Base-by-base conservation (phyloP, 345 rosid genomes). In the Aquilaria malaccensis region DNA sequence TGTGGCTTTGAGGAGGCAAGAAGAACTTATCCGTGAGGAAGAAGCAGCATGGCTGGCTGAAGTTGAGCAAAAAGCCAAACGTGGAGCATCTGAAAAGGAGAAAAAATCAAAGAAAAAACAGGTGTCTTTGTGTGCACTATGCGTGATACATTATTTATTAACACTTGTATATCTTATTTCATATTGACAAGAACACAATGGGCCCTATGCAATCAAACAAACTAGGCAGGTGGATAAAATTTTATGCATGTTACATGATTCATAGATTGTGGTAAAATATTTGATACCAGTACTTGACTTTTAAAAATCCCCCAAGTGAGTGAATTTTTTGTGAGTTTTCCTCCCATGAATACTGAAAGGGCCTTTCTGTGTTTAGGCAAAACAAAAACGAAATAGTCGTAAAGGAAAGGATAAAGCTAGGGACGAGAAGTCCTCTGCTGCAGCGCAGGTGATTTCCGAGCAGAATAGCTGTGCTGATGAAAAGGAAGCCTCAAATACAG, bases 21-120 rank as follows among this genome's bases (percentile, higher is more conserved):
- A 93, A 66, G 96, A 89, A 78, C 86, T 93, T 65, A 93, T 93
- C 56, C 96, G 96, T 60, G 95, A 90, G 76, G 98, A 92, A 78
- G 97, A 93, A 78, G 94, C 79, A 66, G 91, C 83, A 6, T 81
- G 92, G 81, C 74, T 83, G 62, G 95, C 86, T 65, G 96, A 74
- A 73, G 83, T 72, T 52, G 93, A 87, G 80, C 95, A 81, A 71
- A 93, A 79, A 82, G 83, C 91, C 30, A 93, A 77, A 72, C 86
- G 88, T 60, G 22, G 22, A 22, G 70, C 72, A 65, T 66, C 68
- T 41, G 91, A 82, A 15, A 87, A 84, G 78, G 96, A 85, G 67
- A 93, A 85, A 81, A 93, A 87, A 70, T 77, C 84, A 47, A 93
- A 89, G 88, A 93, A 93, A 74, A 93, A 93, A 65, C 93, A 81